phyloP scores from a whole-genome alignment of 306 rosid species.

The Dryas octopetala region DNA sequence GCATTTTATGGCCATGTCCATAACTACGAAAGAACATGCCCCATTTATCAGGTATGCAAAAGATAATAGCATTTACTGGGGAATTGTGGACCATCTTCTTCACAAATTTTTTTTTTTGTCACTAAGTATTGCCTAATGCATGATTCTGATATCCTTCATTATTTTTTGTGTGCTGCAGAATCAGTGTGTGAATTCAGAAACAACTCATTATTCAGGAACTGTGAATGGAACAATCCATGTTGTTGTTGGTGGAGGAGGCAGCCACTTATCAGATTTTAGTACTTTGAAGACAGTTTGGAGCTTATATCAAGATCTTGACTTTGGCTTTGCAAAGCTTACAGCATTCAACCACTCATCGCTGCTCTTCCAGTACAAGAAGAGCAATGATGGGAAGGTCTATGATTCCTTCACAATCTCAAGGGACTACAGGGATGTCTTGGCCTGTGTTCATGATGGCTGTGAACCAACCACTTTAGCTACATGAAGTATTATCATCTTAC shows the following conservation, averaged over 20 bases:
- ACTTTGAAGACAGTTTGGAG: slow-evolving; percentile 61
- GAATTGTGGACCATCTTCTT: background rate
- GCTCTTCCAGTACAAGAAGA: slow-evolving; percentile 70
- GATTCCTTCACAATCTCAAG: slow-evolving; percentile 76
- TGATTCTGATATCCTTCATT: background rate
- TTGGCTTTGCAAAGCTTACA: slow-evolving; percentile 68
- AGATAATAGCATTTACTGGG: background rate
- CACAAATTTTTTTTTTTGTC: too few species aligned
- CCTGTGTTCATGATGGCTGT: slow-evolving; percentile 73
- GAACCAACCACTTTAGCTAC: slow-evolving; percentile 52
- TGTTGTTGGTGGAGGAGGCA: slow-evolving; percentile 77
- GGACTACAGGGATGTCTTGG: slow-evolving; percentile 71
- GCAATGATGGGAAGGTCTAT: slow-evolving; percentile 63
- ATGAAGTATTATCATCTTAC: slow-evolving; percentile 10
- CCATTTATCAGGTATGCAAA: slow-evolving; percentile 63
- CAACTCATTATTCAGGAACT: slow-evolving; percentile 53
- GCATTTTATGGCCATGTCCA: slow-evolving; percentile 86
- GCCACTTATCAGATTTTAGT: slow-evolving; percentile 57
- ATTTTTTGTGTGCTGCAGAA: slow-evolving; percentile 40
- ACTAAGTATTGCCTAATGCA: too few species aligned
- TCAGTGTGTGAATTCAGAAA: slow-evolving; percentile 60
- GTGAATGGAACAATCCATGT: slow-evolving; percentile 77
- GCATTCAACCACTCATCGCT: slow-evolving; percentile 70
- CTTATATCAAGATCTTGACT: slow-evolving; percentile 62
- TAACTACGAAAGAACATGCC: slow-evolving; percentile 86